Conservation (phyloP, 176 grass and related monocot genomes). For the Zoysia pacifica region DNA sequence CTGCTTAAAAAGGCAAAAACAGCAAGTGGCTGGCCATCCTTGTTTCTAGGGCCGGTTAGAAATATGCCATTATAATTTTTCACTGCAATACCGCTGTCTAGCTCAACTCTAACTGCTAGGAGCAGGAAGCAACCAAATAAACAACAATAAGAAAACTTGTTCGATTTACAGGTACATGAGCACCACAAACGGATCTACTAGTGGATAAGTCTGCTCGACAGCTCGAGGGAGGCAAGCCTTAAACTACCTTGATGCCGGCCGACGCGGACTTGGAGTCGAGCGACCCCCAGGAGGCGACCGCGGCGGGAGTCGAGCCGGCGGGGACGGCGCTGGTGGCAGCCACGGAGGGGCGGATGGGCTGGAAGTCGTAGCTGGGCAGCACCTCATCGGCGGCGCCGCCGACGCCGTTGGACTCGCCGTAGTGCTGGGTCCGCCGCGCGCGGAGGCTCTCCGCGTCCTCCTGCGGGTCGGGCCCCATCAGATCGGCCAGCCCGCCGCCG, state of each 20-base stretch:
- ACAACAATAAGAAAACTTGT: neutral
- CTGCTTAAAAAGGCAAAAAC: neutral
- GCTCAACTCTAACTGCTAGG: neutral
- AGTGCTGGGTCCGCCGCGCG: neutral
- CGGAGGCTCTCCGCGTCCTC: slow-evolving; percentile 35
- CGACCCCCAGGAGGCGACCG: slow-evolving; percentile 34
- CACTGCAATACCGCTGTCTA: neutral
- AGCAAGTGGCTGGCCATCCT: neutral
- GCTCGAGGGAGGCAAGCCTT: neutral
- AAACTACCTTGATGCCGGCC: slow-evolving; percentile 47
- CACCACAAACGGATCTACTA: slow-evolving; percentile 34
- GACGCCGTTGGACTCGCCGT: slow-evolving; percentile 9
- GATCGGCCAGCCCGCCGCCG: slow-evolving; percentile 47
- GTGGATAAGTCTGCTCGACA: neutral
- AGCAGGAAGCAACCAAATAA: neutral
- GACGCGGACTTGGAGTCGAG: slow-evolving; percentile 55
- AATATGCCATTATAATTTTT: no score
- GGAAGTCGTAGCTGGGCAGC: slow-evolving; percentile 75
- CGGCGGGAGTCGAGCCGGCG: slow-evolving; percentile 7
- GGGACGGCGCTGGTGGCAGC: slow-evolving; percentile 1
- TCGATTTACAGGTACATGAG: neutral
- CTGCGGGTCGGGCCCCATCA: slow-evolving; percentile 59
- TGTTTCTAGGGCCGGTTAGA: no score
- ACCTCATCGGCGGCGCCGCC: slow-evolving; percentile 34
- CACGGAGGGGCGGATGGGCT: slow-evolving; percentile 49